These are phyloP conservation scores for Melocanna baccifera DNA, from an alignment of 176 grass and related monocot species.

Conservation along the genomic window DNA sequence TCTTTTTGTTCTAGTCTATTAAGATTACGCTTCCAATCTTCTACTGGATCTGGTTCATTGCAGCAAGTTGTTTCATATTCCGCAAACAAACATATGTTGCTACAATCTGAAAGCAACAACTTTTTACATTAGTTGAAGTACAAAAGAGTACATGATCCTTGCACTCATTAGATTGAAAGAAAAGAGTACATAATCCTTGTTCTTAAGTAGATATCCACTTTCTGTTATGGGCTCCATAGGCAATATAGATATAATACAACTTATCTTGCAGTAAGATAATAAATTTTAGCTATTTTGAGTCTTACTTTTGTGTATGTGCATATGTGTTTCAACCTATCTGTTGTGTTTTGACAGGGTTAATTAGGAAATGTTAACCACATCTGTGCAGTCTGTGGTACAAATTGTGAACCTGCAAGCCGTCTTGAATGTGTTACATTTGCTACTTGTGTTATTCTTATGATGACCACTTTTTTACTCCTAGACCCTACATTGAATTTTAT, in stretches of 20 bases:
- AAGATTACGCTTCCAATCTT: background rate
- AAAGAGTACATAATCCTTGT: background rate
- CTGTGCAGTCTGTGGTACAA: background rate
- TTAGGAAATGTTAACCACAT: background rate
- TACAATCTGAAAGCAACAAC: background rate
- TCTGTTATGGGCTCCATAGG: background rate
- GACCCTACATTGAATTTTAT: background rate
- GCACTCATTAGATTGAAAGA: background rate
- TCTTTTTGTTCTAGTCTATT: background rate
- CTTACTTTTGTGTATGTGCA: background rate
- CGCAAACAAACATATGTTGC: background rate
- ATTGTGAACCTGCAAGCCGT: background rate
- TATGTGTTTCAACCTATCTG: background rate
- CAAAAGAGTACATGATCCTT: background rate
- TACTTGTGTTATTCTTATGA: background rate
- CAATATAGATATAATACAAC: background rate
- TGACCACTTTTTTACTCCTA: background rate
- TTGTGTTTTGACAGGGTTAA: background rate
- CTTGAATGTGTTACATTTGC: background rate
- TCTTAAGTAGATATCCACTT: background rate
- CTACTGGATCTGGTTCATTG: background rate
- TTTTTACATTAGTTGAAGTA: background rate
- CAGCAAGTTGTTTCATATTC: slow-evolving; percentile 4
- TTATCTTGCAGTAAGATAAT: background rate
- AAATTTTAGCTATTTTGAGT: background rate